Conservation (phyloP, 75 land plant species). For the Picea glauca region DNA sequence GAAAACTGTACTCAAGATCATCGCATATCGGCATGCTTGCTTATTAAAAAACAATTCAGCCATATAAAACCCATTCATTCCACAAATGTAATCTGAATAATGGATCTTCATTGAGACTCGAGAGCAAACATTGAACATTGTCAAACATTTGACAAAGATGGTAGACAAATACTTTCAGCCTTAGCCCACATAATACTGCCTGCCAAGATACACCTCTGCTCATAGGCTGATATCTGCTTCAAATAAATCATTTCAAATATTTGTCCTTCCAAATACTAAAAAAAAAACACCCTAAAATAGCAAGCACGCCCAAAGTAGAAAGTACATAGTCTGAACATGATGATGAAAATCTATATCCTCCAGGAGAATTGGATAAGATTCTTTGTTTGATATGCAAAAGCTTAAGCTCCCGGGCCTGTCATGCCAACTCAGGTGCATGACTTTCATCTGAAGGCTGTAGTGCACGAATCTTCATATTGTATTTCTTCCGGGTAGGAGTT, state of each 20-base stretch:
- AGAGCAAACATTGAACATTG: neutral
- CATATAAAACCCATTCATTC: neutral
- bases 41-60: neutral
- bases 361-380: neutral
- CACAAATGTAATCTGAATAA: conserved; percentile 2
- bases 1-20: neutral
- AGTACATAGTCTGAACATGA: neutral
- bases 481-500: conserved; percentile 23
- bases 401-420: neutral
- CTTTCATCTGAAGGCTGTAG: conserved; percentile 38
- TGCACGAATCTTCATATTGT: conserved; percentile 43
- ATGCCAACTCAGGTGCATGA: conserved; percentile 4
- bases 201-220: neutral
- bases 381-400: neutral
- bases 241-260: neutral
- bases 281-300: neutral
- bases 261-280: neutral
- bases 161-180: neutral
- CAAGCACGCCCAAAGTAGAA: neutral
- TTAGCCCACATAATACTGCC: neutral
- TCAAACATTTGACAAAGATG: conserved; percentile 1
- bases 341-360: neutral
- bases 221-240: neutral
- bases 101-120: neutral
- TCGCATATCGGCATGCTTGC: neutral